phyloP scores from a whole-genome alignment of 1,284 basidiomycete genomes.

The Inonotus hispidus region DNA sequence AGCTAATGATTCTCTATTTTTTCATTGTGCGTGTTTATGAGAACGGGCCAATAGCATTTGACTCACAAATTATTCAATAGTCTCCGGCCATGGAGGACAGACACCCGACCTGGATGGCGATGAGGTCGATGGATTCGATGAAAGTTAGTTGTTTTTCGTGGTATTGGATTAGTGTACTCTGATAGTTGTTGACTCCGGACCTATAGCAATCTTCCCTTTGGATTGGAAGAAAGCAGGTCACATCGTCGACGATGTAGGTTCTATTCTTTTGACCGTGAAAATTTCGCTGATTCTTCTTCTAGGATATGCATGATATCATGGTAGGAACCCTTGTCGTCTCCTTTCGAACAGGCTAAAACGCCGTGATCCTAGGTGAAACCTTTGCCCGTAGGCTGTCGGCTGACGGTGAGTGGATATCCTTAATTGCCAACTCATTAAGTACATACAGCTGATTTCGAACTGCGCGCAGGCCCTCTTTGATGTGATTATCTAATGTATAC shows the following conservation, averaged over 20 bases:
- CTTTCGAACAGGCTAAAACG: not conserved
- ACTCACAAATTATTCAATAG: conserved; percentile 29
- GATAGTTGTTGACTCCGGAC: too few species aligned
- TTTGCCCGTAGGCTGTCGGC: conserved; percentile 56
- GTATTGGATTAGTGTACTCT: not conserved
- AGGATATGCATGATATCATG: conserved; percentile 60
- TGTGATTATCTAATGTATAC: conserved; percentile 35
- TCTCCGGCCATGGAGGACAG: conserved; percentile 84
- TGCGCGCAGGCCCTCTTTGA: conserved; percentile 59
- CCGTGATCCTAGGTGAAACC: conserved; percentile 40
- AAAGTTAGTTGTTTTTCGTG: conserved; percentile 39
- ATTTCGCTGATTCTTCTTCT: conserved; percentile 12
- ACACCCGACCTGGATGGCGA: conserved; percentile 66
- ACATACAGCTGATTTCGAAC: not conserved
- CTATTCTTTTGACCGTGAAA: not conserved
- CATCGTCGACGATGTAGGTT: conserved; percentile 73
- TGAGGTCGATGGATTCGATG: conserved; percentile 61
- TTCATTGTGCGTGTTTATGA: conserved; percentile 60
- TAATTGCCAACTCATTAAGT: not conserved
- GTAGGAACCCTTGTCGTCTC: conserved; percentile 28
- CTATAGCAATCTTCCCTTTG: conserved; percentile 61
- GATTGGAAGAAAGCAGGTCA: conserved; percentile 63
- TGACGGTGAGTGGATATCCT: conserved; percentile 51
- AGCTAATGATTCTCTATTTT: conserved; percentile 79
- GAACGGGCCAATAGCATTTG: not conserved